A percentile compares a stretch with the other conserved stretches of the same genome.
Conservation (phyloP, 371 early-diverging fungal species). For the Saksenaea oblongispora region DNA sequence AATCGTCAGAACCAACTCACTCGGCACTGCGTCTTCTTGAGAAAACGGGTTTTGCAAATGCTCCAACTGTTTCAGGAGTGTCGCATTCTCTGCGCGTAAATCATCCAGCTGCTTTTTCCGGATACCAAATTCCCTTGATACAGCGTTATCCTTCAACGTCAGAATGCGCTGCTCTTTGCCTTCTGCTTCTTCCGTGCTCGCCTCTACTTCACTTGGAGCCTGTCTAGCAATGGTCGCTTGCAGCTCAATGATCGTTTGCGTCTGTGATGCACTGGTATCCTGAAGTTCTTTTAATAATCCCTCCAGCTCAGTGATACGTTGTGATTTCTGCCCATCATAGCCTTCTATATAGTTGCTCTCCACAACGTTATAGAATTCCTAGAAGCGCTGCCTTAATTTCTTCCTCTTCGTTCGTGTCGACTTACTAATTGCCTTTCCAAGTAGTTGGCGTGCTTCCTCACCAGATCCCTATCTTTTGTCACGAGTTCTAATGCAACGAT, state of each 20-base stretch:
- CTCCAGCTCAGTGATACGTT: slow-evolving; percentile 65
- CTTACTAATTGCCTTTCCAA: slow-evolving; percentile 57
- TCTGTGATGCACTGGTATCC: neutral
- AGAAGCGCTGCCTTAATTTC: neutral
- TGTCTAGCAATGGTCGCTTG: neutral
- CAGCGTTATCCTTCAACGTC: slow-evolving; percentile 75
- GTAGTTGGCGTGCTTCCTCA: slow-evolving; percentile 50
- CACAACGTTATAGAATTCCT: slow-evolving; percentile 68
- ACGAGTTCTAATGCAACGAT: slow-evolving; percentile 8
- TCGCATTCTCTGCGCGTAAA: slow-evolving; percentile 61
- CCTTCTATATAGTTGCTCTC: slow-evolving; percentile 51
- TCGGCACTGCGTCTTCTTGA: neutral
- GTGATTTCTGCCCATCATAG: slow-evolving; percentile 57
- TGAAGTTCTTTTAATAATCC: slow-evolving; percentile 35
- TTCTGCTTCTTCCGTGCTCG: neutral
- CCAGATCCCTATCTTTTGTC: slow-evolving; percentile 26
- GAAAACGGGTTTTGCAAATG: neutral
- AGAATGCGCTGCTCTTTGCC: slow-evolving; percentile 57
- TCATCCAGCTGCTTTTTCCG: slow-evolving; percentile 64
- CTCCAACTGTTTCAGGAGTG: slow-evolving; percentile 32
- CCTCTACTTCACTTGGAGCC: neutral
- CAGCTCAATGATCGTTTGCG: neutral
- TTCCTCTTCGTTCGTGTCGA: neutral
- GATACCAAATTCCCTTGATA: slow-evolving; percentile 61
- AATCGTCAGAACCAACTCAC: slow-evolving; percentile 20